Conservation (phyloP, 495 filamentous ascomycete genomes). For the Penicillium alfredii region DNA sequence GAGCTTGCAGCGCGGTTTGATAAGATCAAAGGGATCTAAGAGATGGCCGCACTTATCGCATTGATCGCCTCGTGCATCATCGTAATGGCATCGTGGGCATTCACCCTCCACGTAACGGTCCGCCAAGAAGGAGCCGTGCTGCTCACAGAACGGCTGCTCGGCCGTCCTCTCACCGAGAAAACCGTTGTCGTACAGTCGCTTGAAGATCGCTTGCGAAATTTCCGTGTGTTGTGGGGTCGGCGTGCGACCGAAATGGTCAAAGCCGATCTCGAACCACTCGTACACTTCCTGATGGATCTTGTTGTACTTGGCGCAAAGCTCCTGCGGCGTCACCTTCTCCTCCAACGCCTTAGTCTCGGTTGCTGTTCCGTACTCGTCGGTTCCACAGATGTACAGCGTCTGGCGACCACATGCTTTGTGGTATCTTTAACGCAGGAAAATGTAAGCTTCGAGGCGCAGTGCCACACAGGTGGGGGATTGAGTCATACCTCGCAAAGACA, state of each 20-base stretch:
- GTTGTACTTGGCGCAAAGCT: constrained; percentile 83
- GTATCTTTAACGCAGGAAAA: constrained; percentile 51
- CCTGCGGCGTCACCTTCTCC: constrained; percentile 60
- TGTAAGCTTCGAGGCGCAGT: constrained; percentile 9
- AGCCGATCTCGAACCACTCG: constrained; percentile 80
- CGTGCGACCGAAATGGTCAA: constrained; percentile 82
- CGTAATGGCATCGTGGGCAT: constrained; percentile 73
- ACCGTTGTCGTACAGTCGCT: constrained; percentile 69
- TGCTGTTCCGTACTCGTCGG: constrained; percentile 78
- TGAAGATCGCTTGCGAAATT: constrained; percentile 82
- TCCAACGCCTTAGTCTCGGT: constrained; percentile 77
- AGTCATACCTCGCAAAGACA: constrained; percentile 60
- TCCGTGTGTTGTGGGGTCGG: constrained; percentile 76
- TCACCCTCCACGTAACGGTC: constrained; percentile 92
- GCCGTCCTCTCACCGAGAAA: constrained; percentile 73
- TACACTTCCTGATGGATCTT: constrained; percentile 78
- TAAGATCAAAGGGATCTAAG: constrained; percentile 66
- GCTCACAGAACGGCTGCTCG: constrained; percentile 78
- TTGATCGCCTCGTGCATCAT: constrained; percentile 77
- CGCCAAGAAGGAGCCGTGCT: constrained; percentile 78
- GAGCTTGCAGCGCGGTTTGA: constrained; percentile 65
- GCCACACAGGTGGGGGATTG: constrained; percentile 9
- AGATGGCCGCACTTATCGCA: constrained; percentile 83
- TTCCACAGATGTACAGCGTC: constrained; percentile 52
- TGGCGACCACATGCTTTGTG: constrained; percentile 60